A percentile compares a stretch with the other conserved stretches of the same genome.
phyloP scores from a whole-genome alignment of 192 early-diverging fungal species.

The Backusella parvicylindrica region DNA sequence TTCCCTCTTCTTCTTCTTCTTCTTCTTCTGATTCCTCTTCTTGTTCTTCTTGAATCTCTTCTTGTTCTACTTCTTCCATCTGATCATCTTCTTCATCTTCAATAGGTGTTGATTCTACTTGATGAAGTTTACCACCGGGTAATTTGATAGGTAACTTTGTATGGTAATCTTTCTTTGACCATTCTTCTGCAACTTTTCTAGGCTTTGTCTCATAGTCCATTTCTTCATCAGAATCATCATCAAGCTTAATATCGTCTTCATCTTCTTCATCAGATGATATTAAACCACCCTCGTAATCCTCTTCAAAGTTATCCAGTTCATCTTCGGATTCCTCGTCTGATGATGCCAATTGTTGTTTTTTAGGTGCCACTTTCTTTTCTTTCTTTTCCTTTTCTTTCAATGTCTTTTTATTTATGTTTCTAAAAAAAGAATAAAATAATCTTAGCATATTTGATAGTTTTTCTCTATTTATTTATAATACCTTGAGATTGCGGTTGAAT shows the following conservation, averaged over 20 bases:
- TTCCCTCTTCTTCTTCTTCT: slow-evolving; percentile 20
- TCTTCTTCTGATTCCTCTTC: slow-evolving; percentile 22
- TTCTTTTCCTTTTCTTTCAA: slow-evolving; percentile 41
- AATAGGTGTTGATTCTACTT: slow-evolving; percentile 38
- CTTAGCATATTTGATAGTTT: not conserved
- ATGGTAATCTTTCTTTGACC: slow-evolving; percentile 50
- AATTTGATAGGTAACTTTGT: slow-evolving; percentile 70
- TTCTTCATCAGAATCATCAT: slow-evolving; percentile 52
- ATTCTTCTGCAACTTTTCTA: slow-evolving; percentile 47
- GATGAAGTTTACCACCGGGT: slow-evolving; percentile 53
- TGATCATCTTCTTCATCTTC: slow-evolving; percentile 28
- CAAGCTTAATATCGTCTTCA: slow-evolving; percentile 20
- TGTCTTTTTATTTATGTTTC: slow-evolving; percentile 7
- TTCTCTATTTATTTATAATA: slow-evolving; percentile 30
- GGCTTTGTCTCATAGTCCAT: slow-evolving; percentile 62
- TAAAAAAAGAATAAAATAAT: not conserved
- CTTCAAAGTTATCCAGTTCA: slow-evolving; percentile 27
- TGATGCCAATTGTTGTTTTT: not conserved
- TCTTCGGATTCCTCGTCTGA: slow-evolving; percentile 39
- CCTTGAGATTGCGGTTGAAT: slow-evolving; percentile 61
- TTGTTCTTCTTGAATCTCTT: slow-evolving; percentile 21
- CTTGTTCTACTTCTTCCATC: slow-evolving; percentile 27
- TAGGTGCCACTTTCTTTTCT: slow-evolving; percentile 26
- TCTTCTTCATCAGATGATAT: not conserved
- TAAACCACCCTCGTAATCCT: slow-evolving; percentile 11